phyloP scores from a whole-genome alignment of 345 rosid species.

The Acer yangbiense region DNA sequence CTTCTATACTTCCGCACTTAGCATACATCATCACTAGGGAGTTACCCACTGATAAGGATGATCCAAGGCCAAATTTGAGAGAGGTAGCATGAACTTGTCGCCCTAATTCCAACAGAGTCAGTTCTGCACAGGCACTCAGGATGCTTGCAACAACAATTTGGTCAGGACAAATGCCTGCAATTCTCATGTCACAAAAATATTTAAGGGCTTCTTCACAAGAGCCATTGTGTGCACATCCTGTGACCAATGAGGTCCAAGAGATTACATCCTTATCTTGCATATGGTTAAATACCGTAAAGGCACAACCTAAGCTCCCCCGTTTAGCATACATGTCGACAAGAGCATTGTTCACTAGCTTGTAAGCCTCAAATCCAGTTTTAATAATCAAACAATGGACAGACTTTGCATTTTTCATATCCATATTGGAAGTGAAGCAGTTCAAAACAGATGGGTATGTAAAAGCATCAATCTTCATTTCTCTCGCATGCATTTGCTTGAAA shows the following conservation, averaged over 20 bases:
- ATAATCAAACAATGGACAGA: constrained; percentile 71
- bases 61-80: constrained; percentile 54
- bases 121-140: constrained; percentile 74
- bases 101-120: constrained; percentile 75
- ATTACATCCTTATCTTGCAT: constrained; percentile 74
- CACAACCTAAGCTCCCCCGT: constrained; percentile 55
- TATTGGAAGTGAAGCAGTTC: constrained; percentile 61
- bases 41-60: constrained; percentile 71
- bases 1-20: constrained; percentile 72
- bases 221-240: constrained; percentile 69
- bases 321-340: constrained; percentile 91
- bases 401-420: constrained; percentile 43
- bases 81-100: constrained; percentile 73
- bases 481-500: constrained; percentile 63
- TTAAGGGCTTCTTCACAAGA: constrained; percentile 63
- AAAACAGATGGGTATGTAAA: constrained; percentile 71
- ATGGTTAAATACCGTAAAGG: constrained; percentile 55
- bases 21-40: constrained; percentile 86
- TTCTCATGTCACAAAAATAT: constrained; percentile 65
- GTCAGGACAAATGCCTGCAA: constrained; percentile 56
- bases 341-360: constrained; percentile 73
- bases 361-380: constrained; percentile 69
- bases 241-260: constrained; percentile 91
- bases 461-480: constrained; percentile 58
- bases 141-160: constrained; percentile 62